Base-by-base conservation (phyloP, 805 yeast genomes). In the Cephaloascus fragrans region DNA sequence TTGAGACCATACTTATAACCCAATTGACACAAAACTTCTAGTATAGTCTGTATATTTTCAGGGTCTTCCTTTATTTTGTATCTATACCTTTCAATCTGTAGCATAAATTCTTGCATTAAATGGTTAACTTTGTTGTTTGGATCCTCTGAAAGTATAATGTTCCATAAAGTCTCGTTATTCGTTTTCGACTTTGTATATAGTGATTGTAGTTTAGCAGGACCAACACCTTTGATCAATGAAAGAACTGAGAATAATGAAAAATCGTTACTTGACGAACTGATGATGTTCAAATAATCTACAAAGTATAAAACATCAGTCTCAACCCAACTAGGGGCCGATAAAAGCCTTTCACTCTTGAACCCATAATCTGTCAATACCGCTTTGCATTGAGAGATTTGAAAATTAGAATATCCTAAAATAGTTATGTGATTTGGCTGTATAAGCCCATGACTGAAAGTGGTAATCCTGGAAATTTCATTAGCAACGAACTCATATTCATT, bases 251-350 rank as follows among this genome's bases (percentile, higher is more conserved):
- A 36, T 14, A 54, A 40, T 3, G 62, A 40, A 39, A 59, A 57
- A 32, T 55, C 55, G 4, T 38, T 41, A 1, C 43, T 17, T 9
- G 66, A 60, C 36, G 58, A 54, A 9, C 52, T 48, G 44, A 70
- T 26, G 1, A 78, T 56, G 44, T 65, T 69, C 42, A 79, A 47
- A 19, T 77, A 56, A 41, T 77, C 75, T 12, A 80, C 45, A 2
- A 80, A 48, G 35, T 69, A 55, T 20, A 69, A 62, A 0, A 69
- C 54, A 35, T 62, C 60, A 17, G 64, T 66, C 47, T 47, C 64
- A 9, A 69, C 47, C 86, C 86, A 80, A 9, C 63, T 54, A 4
- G 79, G 75, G 3, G 68, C 59, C 14, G 71, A 56, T 1, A 70
- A 61, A 18, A 75, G 54, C 44, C 67, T 72, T 31, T 62, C 57